These are phyloP conservation scores for Neopestalotiopsis sp. DNA, from an alignment of 2,329 filamentous ascomycete species.

Conservation along the genomic window DNA sequence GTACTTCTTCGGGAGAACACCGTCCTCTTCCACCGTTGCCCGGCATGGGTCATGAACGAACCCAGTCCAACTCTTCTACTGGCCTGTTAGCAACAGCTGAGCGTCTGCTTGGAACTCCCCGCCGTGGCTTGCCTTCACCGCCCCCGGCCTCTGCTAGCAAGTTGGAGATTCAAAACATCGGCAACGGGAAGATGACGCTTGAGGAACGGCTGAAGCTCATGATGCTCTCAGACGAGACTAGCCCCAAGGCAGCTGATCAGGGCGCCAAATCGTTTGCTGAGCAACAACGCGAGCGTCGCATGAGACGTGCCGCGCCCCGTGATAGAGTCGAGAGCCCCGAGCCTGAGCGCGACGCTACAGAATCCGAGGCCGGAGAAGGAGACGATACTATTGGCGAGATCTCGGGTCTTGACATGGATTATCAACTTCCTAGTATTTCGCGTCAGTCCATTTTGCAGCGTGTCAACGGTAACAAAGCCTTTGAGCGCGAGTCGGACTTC, in stretches of 20 bases:
- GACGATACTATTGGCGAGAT: conserved; percentile 67
- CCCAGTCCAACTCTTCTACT: conserved; percentile 60
- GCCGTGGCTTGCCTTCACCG: conserved; percentile 74
- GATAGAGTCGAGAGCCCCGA: conserved; percentile 50
- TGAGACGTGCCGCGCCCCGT: conserved; percentile 64
- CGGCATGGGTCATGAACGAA: conserved; percentile 53
- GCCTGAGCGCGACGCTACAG: conserved; percentile 46
- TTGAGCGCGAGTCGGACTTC: conserved; percentile 65
- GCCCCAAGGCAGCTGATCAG: conserved; percentile 32
- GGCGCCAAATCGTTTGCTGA: conserved; percentile 55
- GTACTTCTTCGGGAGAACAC: conserved; percentile 79
- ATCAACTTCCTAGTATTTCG: conserved; percentile 80
- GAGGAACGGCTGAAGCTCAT: conserved; percentile 87
- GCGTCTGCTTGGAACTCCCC: conserved; percentile 64
- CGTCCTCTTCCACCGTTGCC: conserved; percentile 88
- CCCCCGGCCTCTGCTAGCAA: conserved; percentile 75
- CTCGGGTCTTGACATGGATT: conserved; percentile 61
- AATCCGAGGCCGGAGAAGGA: conserved; percentile 49
- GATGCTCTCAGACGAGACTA: conserved; percentile 75
- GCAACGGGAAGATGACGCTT: conserved; percentile 77
- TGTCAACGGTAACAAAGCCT: conserved; percentile 69
- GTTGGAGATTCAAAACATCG: conserved; percentile 78
- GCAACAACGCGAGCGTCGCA: conserved; percentile 70
- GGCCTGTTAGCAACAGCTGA: conserved; percentile 76
- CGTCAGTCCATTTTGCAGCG: conserved; percentile 92